Evolutionary conservation across 805 yeast genomes (phyloP).

Genomic region (Blastobotrys chiropterorum): DNA sequence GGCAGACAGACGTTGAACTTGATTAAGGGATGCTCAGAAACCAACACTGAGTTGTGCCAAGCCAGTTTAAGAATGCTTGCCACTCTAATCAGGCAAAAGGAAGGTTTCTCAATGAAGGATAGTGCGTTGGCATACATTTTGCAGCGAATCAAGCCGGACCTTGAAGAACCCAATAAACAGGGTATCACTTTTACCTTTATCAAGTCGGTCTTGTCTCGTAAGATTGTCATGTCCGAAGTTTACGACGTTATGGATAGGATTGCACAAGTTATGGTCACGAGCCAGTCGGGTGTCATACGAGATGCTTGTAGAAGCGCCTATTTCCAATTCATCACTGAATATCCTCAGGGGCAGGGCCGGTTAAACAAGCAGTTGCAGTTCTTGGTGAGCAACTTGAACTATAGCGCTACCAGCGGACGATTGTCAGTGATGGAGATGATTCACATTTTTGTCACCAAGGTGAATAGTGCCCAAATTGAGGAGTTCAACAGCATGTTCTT

Average conservation of each 20-base stretch:
- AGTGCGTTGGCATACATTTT: slow-evolving; percentile 68
- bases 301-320: slow-evolving; percentile 79
- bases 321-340: slow-evolving; percentile 83
- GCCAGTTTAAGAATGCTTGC: slow-evolving; percentile 69
- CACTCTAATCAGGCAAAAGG: slow-evolving; percentile 61
- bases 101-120: slow-evolving; percentile 59
- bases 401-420: slow-evolving; percentile 82
- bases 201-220: slow-evolving; percentile 68
- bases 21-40: slow-evolving; percentile 68
- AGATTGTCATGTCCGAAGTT: slow-evolving; percentile 74
- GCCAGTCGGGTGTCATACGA: slow-evolving; percentile 75
- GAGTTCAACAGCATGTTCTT: slow-evolving; percentile 58
- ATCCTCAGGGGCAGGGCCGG: slow-evolving; percentile 85
- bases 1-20: slow-evolving; percentile 38
- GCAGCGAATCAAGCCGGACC: slow-evolving; percentile 70
- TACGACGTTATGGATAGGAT: slow-evolving; percentile 83
- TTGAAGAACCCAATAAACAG: slow-evolving; percentile 84
- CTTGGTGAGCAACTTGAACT: slow-evolving; percentile 71
- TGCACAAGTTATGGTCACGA: slow-evolving; percentile 80
- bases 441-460: slow-evolving; percentile 60
- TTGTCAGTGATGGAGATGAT: slow-evolving; percentile 86
- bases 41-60: slow-evolving; percentile 76
- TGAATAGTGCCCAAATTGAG: slow-evolving; percentile 44
- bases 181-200: slow-evolving; percentile 82
- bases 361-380: slow-evolving; percentile 77